Base-by-base conservation (phyloP, 2,329 filamentous ascomycete genomes). In the Alternaria arbusti region DNA sequence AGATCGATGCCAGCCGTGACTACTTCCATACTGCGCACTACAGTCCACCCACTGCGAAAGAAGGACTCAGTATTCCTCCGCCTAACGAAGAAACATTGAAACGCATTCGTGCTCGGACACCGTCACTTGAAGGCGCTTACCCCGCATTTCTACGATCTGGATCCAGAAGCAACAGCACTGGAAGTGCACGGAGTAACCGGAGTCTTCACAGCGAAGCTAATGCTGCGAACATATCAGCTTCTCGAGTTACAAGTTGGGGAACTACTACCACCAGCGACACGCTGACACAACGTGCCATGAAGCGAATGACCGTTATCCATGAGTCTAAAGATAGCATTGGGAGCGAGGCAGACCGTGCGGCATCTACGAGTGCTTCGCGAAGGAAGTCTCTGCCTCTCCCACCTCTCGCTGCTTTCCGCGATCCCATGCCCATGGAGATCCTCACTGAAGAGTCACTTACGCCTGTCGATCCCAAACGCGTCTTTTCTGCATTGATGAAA, bases 191-290 rank as follows among this genome's bases (percentile, higher is more conserved):
- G 8, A 74, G 73, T 47, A 71, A 70, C 46, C 69, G 70, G 6
- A 77, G 74, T 56, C 69, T 75, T 8, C 72, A 74, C n/a, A 79
- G 76, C 43, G 75, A 78, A 50, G 58, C 67, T 8, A 84, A 84
- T 36, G 81, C 85, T 68, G 87, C 86, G 1, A 89, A 88, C 64
- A 69, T 88, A 6, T 85, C 70, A 25, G 61, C 61, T 5, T 80
- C 77, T 17, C 73, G 90, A 22, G 87, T 92, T 54, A 92, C 90
- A 2, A 93, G 90, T 75, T 93, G 91, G 91, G 86, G 86, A 5
- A 87, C 88, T 64, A 91, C 90, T 0, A 87, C 86, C 1, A 83
- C 84, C 2, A 85, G 85, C 60, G 88, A 86, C 3, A 84, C 86
- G 3, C 78, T 84, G 6, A 87, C 75, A 62, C 84, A 81, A 62